Percentiles rank a stretch among this genome's conserved stretches.
Conservation (phyloP, 331 rosid species). For the Cydonia oblonga region DNA sequence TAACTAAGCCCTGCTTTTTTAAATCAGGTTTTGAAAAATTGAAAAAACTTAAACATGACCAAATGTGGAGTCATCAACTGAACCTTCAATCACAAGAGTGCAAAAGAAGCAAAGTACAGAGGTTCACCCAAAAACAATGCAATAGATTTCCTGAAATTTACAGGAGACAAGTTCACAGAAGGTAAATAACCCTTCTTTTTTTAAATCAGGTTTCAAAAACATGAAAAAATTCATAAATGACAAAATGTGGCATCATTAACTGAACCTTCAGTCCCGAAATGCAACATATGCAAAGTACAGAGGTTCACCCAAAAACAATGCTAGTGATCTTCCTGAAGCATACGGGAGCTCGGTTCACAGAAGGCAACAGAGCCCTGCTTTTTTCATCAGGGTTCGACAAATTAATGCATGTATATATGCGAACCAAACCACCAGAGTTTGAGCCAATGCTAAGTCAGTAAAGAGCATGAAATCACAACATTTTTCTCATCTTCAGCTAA, state of each 20-base stretch:
- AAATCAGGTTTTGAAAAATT: conserved; percentile 16
- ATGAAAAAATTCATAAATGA: not conserved
- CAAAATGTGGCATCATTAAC: conserved; percentile 31
- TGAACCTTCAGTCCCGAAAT: conserved; percentile 31
- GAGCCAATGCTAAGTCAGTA: too few species aligned
- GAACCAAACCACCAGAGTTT: not conserved
- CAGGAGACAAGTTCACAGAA: conserved; percentile 24
- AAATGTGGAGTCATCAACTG: conserved; percentile 36
- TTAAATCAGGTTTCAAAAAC: conserved; percentile 20
- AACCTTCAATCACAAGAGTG: conserved; percentile 21
- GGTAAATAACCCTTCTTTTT: conserved; percentile 33
- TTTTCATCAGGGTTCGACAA: conserved; percentile 21
- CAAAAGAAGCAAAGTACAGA: conserved; percentile 6
- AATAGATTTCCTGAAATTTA: conserved; percentile 30
- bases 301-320: conserved; percentile 55
- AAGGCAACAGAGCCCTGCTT: conserved; percentile 37
- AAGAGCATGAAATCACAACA: too few species aligned
- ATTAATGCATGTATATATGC: not conserved
- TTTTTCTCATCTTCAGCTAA: not conserved
- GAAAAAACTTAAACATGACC: not conserved
- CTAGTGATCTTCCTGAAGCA: conserved; percentile 30
- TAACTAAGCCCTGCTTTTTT: conserved; percentile 38
- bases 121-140: conserved; percentile 53
- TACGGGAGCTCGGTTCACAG: conserved; percentile 29
- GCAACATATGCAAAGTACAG: conserved; percentile 3